These are phyloP conservation scores for Yamadazyma atlantica DNA, from an alignment of 1,139 yeast genomes.

Conservation along the genomic window DNA sequence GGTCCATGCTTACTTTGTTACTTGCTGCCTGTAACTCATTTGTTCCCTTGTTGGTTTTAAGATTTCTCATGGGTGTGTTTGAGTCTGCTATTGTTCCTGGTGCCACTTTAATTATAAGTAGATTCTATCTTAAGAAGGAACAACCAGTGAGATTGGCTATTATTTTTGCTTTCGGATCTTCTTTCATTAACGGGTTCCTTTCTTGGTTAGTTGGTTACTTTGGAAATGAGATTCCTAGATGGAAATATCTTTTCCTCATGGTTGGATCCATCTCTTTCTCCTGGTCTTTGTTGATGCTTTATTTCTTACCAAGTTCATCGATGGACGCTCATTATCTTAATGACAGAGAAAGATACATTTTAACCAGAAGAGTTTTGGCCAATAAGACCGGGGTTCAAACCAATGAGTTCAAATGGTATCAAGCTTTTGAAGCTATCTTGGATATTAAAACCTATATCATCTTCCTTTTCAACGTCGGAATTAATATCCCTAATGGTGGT, in stretches of 20 bases:
- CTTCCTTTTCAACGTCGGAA: constrained; percentile 32
- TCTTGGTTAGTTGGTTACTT: constrained; percentile 31
- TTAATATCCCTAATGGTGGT: constrained; percentile 42
- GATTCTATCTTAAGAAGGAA: constrained; percentile 27
- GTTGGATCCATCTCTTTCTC: constrained; percentile 31
- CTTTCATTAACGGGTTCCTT: constrained; percentile 30
- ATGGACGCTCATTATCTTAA: constrained; percentile 22
- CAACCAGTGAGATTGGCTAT: constrained; percentile 26
- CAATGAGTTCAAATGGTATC: constrained; percentile 22
- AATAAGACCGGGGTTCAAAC: constrained; percentile 27
- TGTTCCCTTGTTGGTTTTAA: constrained; percentile 30
- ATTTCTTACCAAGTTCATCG: constrained; percentile 27
- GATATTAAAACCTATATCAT: constrained; percentile 26
- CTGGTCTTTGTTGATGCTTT: constrained; percentile 26
- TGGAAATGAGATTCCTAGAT: constrained; percentile 24
- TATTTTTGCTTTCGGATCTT: constrained; percentile 28
- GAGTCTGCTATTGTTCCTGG: constrained; percentile 45
- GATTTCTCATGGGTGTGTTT: constrained; percentile 33
- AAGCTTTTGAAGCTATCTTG: constrained; percentile 23
- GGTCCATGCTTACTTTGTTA: constrained; percentile 29
- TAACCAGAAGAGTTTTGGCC: constrained; percentile 24
- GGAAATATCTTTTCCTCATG: constrained; percentile 32
- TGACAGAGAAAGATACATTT: constrained; percentile 20
- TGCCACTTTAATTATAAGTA: constrained; percentile 30
- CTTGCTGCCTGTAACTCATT: constrained; percentile 27